Evolutionary conservation across 1,139 yeast species (phyloP).

Genomic region (Meyerozyma sp.): DNA sequence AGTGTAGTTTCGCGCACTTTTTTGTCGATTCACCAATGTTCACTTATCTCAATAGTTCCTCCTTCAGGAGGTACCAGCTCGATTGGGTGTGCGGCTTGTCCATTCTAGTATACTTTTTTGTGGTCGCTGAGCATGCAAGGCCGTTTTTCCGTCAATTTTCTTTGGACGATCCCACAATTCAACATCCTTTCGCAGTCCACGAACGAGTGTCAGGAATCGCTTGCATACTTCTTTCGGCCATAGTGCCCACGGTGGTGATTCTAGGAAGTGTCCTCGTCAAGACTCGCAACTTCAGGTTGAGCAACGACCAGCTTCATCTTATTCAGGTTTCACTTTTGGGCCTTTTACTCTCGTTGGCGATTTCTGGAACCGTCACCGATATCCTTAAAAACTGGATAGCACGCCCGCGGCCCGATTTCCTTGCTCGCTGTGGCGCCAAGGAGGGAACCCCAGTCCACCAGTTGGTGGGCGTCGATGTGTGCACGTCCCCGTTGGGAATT

Average conservation of each 20-base stretch:
- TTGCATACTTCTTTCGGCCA: slow-evolving; percentile 27
- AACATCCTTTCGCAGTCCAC: slow-evolving; percentile 66
- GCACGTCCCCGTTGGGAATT: slow-evolving; percentile 36
- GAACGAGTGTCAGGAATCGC: slow-evolving; percentile 50
- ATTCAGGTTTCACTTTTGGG: slow-evolving; percentile 30
- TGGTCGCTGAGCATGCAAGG: slow-evolving; percentile 30
- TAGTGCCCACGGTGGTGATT: slow-evolving; percentile 37
- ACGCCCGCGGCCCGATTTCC: slow-evolving; percentile 77
- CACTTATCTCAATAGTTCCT: slow-evolving; percentile 9
- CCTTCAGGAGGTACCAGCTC: slow-evolving; percentile 15
- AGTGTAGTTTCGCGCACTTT: not conserved
- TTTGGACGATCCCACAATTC: slow-evolving; percentile 36
- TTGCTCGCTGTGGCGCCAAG: slow-evolving; percentile 60
- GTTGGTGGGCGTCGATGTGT: slow-evolving; percentile 36
- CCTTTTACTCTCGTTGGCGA: slow-evolving; percentile 30
- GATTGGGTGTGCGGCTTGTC: slow-evolving; percentile 32
- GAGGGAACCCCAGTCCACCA: slow-evolving; percentile 27
- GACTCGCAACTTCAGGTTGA: slow-evolving; percentile 2
- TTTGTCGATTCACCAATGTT: not conserved
- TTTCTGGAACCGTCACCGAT: slow-evolving; percentile 53
- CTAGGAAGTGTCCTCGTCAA: slow-evolving; percentile 24
- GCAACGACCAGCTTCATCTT: not conserved
- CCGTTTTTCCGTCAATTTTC: slow-evolving; percentile 21
- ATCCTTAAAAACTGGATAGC: slow-evolving; percentile 70
- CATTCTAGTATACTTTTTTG: slow-evolving; percentile 26